Base-by-base conservation (phyloP, 257 asterid genomes). In the Nicotiana knightiana region DNA sequence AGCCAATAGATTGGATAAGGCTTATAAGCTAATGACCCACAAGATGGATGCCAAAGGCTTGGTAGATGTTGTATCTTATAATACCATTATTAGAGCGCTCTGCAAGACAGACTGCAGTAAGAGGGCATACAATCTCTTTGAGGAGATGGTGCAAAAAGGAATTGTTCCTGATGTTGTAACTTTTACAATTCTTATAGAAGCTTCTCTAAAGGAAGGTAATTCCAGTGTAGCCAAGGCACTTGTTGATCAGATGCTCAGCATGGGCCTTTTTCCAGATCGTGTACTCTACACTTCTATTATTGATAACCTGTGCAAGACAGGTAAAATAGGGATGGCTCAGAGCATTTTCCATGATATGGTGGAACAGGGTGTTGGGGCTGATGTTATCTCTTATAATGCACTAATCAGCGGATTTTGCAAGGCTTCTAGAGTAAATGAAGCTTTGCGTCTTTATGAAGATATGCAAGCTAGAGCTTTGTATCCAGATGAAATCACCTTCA, bases 401-500 rank as follows among this genome's bases (percentile, higher is more conserved):
- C 94, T 94, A 68, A 90, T 96, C 53, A 71, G 82, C 83, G 99
- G 98, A 79, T 90, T 90, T 82, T 94, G 95, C 85, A 90, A 86
- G 88, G 90, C 90, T 80, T 90, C 70, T 58, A 90, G 89, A 89
- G 93, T 87, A 61, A 87, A 86, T 83, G 93, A 93, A 85, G 99
- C 98, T 83, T 80, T 92, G 91, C 64, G 21, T 82, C 86, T 96
- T 11, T 93, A 87, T 55, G 91, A 93, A 81, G 93, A 92, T 79
- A 91, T 96, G 97, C 92, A 91, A 86, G 82, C 79, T 84, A 86
- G 84, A 85, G 92, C 93, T 79, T 84, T 92, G 35, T 67, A 67
- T 81, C 99, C 97, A 3, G 97, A 94, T 89, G 97, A 87, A 84
- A 87, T 94, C 82, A 96, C 98, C 73, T 94, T 91, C 84, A 92